Evolutionary conservation across 495 filamentous ascomycete genomes (phyloP), one percentile per base, ranked within the genome.

Genomic region (Tuber indicum): DNA sequence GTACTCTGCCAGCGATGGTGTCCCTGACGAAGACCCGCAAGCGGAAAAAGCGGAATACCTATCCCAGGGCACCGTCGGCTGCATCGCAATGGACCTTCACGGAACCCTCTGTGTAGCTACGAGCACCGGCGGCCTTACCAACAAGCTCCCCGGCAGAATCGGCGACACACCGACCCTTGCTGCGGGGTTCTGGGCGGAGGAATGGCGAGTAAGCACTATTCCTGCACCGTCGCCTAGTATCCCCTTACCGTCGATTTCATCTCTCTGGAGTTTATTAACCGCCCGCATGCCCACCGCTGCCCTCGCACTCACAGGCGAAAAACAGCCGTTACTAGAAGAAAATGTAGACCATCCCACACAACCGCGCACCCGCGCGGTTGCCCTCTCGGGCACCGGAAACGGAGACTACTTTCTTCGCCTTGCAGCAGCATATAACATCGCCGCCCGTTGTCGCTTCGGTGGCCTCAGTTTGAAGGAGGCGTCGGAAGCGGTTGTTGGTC

Each of bases 181-280:
- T 5, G 92, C 94, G 3, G 94, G 94, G 14, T 97, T 94, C 82
- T 97, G 93, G 93, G 93, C 93, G 0, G 94, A 96, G 84, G 88
- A 93, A 74, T 96, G 92, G 91, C 85, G 85, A 43, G 88, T 89
- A 75, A 75, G 83, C 77, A 75, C 81, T 79, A 44, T 46, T 58
- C n/a, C 76, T 78, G 70, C 77, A 75, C 75, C 32, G 12, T 49
- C n/a, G 46, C 69, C 8, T 16, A 62, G 36, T 58, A 14, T 72
- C 19, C 9, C 72, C 16, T 46, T 44, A 47, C 36, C 71, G 36
- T 43, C 71, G 26, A 72, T 46, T 12, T 46, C 45, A 70, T 49
- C 42, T n/a, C 8, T 41, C 72, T 26, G 45, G 46, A 14, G 36
- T 74, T 26, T 58, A 16, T 23, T 49, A 39, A 39, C 32, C 23